A percentile compares a stretch with the other conserved stretches of the same genome.
Conservation (phyloP, 495 filamentous ascomycete species). For the Lophium mytilinum region DNA sequence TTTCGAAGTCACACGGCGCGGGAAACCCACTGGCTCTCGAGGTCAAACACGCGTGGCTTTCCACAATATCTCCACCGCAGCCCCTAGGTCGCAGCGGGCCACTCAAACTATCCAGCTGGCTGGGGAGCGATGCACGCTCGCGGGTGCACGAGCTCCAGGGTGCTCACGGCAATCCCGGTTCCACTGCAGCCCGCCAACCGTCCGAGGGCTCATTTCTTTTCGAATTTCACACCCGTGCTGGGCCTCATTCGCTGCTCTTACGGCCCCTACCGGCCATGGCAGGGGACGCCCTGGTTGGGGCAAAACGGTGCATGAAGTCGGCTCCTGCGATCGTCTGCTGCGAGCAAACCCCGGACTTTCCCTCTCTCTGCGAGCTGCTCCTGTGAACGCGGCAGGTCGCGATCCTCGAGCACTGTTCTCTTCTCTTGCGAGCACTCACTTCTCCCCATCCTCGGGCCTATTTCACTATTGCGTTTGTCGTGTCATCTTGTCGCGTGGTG, state of each 20-base stretch:
- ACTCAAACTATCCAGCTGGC: too few relatives aligned
- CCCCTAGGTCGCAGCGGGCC: too few relatives aligned
- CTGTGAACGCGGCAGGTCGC: constrained; percentile 1
- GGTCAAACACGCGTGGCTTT: not conserved
- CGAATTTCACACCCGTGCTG: not conserved
- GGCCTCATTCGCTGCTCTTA: not conserved
- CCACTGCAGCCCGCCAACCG: not conserved
- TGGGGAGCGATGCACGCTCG: too few relatives aligned
- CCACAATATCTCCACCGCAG: too few relatives aligned
- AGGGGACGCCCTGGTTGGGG: not conserved
- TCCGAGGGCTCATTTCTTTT: not conserved
- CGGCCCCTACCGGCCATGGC: not conserved
- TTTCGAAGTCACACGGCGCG: too few relatives aligned
- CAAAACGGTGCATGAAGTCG: constrained; percentile 1
- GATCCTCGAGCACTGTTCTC: not conserved
- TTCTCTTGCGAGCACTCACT: not conserved
- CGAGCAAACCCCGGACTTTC: not conserved
- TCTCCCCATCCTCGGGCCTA: not conserved
- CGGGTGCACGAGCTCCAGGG: not conserved
- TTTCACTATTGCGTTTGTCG: not conserved
- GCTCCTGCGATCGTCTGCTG: not conserved
- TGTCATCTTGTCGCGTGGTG: not conserved
- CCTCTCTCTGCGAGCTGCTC: not conserved
- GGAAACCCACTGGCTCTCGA: too few relatives aligned
- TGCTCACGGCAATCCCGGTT: not conserved